Percentiles rank a stretch among this genome's conserved stretches.
Evolutionary conservation across 2,329 filamentous ascomycete species (phyloP).

Genomic region (Fusarium kyushuense): DNA sequence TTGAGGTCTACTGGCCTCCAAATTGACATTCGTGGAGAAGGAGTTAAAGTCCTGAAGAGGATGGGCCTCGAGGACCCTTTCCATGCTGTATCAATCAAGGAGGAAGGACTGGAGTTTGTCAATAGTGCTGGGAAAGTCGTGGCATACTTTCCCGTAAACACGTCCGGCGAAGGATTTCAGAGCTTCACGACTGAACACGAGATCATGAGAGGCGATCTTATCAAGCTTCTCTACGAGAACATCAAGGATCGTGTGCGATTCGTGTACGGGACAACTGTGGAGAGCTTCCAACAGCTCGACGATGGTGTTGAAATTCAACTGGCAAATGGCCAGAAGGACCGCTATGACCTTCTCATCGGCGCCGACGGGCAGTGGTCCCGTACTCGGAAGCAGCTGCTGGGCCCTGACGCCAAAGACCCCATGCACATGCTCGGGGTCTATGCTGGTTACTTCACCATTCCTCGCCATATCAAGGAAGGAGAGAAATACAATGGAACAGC

Average conservation of each 20-base stretch:
- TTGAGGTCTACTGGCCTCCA: conserved; percentile 63
- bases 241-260: conserved; percentile 48
- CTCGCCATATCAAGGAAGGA: background rate
- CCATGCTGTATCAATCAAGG: conserved; percentile 56
- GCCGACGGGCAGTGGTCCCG: conserved; percentile 67
- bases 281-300: conserved; percentile 50
- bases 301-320: conserved; percentile 56
- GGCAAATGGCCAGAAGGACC: conserved; percentile 56
- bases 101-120: conserved; percentile 62
- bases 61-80: conserved; percentile 45
- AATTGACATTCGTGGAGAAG: conserved; percentile 65
- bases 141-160: conserved; percentile 55
- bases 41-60: conserved; percentile 61
- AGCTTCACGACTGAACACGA: conserved; percentile 64
- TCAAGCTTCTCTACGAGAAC: conserved; percentile 57
- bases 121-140: conserved; percentile 53
- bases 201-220: conserved; percentile 67
- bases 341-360: conserved; percentile 66
- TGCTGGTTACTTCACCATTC: conserved; percentile 48
- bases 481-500: background rate
- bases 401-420: conserved; percentile 39
- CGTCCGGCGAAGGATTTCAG: conserved; percentile 26
- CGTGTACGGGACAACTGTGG: conserved; percentile 49
- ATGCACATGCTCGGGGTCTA: conserved; percentile 47
- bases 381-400: conserved; percentile 58